Conservation (phyloP, 2,329 filamentous ascomycete species). For the Ceratocystis papillata region DNA sequence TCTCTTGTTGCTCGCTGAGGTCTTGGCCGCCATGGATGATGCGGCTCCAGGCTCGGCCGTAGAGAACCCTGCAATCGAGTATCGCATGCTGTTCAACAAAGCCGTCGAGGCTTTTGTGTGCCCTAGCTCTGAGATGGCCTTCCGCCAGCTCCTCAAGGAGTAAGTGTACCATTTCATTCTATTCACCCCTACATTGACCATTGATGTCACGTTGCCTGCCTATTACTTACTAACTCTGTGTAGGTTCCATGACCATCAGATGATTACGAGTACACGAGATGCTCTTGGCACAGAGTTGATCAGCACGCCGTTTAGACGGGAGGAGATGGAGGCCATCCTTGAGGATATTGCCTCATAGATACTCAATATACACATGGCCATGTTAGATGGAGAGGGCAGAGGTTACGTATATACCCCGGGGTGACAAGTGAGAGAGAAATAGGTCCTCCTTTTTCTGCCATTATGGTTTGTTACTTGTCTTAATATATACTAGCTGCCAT, state of each 20-base stretch:
- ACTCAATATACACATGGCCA: neutral
- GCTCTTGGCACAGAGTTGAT: constrained; percentile 73
- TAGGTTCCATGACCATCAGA: constrained; percentile 92
- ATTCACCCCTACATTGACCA: neutral
- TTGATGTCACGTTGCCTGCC: constrained; percentile 30
- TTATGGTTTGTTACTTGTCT: neutral
- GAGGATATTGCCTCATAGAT: constrained; percentile 48
- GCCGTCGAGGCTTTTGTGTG: constrained; percentile 95
- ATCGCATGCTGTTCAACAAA: constrained; percentile 84
- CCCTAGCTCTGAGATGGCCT: constrained; percentile 79
- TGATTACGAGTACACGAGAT: constrained; percentile 85
- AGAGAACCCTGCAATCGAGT: constrained; percentile 63
- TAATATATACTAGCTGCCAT: constrained; percentile 16
- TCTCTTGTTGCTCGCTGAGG: constrained; percentile 70
- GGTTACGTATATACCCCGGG: too few relatives aligned
- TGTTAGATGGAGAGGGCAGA: constrained; percentile 14
- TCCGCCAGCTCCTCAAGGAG: constrained; percentile 88
- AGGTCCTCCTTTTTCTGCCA: too few relatives aligned
- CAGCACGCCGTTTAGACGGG: constrained; percentile 71
- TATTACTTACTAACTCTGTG: neutral
- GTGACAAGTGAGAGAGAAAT: too few relatives aligned
- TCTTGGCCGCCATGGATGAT: constrained; percentile 53
- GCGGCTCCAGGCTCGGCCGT: neutral
- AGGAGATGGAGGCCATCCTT: constrained; percentile 79
- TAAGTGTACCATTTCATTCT: constrained; percentile 35